Conservation (phyloP, 2,329 filamentous ascomycete species). For the Colletotrichum caudatum region DNA sequence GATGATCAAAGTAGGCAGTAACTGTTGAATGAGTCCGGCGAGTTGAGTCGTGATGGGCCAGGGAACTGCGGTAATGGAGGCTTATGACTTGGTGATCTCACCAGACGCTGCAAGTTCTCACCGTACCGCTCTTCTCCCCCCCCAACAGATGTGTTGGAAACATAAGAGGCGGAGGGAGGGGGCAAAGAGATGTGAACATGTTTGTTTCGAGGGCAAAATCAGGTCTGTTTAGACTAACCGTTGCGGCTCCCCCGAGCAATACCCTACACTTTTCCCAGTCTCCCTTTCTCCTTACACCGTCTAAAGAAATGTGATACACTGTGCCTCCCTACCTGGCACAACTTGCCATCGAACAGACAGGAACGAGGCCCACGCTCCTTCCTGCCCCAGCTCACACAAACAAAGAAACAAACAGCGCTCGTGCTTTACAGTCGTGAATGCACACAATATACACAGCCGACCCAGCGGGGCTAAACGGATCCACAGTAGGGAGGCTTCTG, state of each 20-base stretch:
- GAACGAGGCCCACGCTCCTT: background rate
- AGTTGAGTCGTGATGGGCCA: background rate
- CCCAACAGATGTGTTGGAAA: background rate
- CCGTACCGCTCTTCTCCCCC: too few species aligned
- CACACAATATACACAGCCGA: conserved; percentile 35
- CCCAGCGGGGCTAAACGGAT: conserved; percentile 17
- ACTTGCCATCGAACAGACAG: conserved; percentile 14
- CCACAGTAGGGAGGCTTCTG: conserved; percentile 6
- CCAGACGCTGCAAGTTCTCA: background rate
- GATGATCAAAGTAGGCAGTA: too few species aligned
- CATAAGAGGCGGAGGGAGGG: background rate
- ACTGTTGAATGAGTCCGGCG: background rate
- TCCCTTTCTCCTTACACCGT: conserved; percentile 40
- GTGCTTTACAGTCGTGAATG: conserved; percentile 30
- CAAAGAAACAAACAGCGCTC: conserved; percentile 4
- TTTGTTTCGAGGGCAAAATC: conserved; percentile 29
- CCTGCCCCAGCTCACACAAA: background rate
- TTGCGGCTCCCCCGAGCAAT: conserved; percentile 33
- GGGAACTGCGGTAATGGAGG: too few species aligned
- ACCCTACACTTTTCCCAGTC: conserved; percentile 33
- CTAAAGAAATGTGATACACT: conserved; percentile 29
- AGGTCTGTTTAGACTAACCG: conserved; percentile 38
- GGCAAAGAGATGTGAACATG: background rate
- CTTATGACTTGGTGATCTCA: background rate
- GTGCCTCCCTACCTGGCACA: conserved; percentile 14